Percentiles rank a stretch among this genome's conserved stretches.
These are phyloP conservation scores for Fusarium sp. DNA, from an alignment of 2,329 filamentous ascomycete genomes.

Conservation along the genomic window DNA sequence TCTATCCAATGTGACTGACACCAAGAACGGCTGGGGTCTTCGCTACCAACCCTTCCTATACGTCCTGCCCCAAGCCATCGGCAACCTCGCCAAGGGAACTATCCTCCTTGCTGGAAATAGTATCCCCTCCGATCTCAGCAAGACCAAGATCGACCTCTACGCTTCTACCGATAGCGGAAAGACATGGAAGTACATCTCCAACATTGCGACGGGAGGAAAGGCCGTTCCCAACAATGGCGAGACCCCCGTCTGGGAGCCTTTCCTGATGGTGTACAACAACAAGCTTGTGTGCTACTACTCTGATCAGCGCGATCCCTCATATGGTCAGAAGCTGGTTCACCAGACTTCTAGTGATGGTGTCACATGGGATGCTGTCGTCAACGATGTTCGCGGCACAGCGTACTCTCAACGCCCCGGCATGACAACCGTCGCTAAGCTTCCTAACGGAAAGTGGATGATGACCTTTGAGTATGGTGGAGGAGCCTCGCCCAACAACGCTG, in stretches of 20 bases:
- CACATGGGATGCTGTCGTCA: slow-evolving; percentile 67
- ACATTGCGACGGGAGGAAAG: slow-evolving; percentile 13
- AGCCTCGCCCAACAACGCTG: not conserved
- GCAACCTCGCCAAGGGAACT: slow-evolving; percentile 57
- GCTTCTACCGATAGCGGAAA: slow-evolving; percentile 4
- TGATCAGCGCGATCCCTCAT: slow-evolving; percentile 1
- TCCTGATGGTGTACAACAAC: slow-evolving; percentile 12
- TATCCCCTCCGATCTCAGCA: not conserved
- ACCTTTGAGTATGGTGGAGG: slow-evolving; percentile 17
- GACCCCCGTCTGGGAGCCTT: slow-evolving; percentile 22
- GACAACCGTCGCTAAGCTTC: slow-evolving; percentile 12
- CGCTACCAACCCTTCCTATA: slow-evolving; percentile 77
- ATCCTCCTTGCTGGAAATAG: slow-evolving; percentile 19
- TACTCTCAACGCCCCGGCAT: slow-evolving; percentile 14
- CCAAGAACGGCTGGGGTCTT: slow-evolving; percentile 70
- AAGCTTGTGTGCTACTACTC: slow-evolving; percentile 22
- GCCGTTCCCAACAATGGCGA: slow-evolving; percentile 7
- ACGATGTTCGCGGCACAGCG: slow-evolving; percentile 63
- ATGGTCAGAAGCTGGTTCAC: slow-evolving; percentile 60
- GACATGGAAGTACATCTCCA: slow-evolving; percentile 21
- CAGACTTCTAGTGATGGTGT: slow-evolving; percentile 67
- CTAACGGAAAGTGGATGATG: slow-evolving; percentile 19
- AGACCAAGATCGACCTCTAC: slow-evolving; percentile 26
- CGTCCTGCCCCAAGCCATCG: slow-evolving; percentile 65
- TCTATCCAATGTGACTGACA: slow-evolving; percentile 69